Percentiles rank a stretch among this genome's conserved stretches.
Evolutionary conservation across 1,284 basidiomycete genomes (phyloP).

Genomic region (Volvariella volvacea): DNA sequence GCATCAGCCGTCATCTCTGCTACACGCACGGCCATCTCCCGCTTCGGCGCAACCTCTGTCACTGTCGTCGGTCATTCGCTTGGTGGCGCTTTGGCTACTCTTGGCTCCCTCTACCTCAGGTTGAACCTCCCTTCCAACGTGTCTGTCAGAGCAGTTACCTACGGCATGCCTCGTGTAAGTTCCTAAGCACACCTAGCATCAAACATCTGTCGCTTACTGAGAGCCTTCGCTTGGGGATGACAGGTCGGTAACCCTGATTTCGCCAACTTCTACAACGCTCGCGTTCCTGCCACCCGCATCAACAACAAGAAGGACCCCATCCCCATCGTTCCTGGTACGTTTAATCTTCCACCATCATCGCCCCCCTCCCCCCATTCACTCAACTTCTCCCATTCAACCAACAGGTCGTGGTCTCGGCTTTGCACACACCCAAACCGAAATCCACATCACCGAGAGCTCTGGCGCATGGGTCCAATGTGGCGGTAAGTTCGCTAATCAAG

Average conservation of each 20-base stretch:
- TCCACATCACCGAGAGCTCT: slow-evolving; percentile 40
- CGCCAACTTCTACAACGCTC: slow-evolving; percentile 45
- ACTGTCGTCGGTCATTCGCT: slow-evolving; percentile 52
- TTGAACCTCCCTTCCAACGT: slow-evolving; percentile 17
- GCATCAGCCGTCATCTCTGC: slow-evolving; percentile 41
- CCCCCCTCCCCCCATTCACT: not conserved
- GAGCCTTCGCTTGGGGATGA: not conserved
- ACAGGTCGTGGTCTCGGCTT: slow-evolving; percentile 33
- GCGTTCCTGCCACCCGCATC: slow-evolving; percentile 32
- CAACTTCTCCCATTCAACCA: not conserved
- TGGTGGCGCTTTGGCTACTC: slow-evolving; percentile 41
- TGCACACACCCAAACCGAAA: slow-evolving; percentile 48
- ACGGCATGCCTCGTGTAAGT: slow-evolving; percentile 46
- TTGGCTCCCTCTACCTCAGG: slow-evolving; percentile 25
- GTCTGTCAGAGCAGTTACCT: slow-evolving; percentile 24
- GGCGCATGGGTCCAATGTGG: slow-evolving; percentile 33
- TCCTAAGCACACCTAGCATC: not conserved
- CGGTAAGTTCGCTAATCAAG: slow-evolving; percentile 10
- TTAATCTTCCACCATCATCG: not conserved
- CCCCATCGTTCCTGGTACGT: slow-evolving; percentile 30
- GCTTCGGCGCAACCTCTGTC: slow-evolving; percentile 33
- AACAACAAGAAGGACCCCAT: slow-evolving; percentile 36
- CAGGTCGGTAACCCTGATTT: slow-evolving; percentile 53
- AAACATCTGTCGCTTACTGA: not conserved
- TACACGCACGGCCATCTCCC: slow-evolving; percentile 34